Evolutionary conservation across 2,329 filamentous ascomycete species (phyloP).

Genomic region (Sporothrix globosa): DNA sequence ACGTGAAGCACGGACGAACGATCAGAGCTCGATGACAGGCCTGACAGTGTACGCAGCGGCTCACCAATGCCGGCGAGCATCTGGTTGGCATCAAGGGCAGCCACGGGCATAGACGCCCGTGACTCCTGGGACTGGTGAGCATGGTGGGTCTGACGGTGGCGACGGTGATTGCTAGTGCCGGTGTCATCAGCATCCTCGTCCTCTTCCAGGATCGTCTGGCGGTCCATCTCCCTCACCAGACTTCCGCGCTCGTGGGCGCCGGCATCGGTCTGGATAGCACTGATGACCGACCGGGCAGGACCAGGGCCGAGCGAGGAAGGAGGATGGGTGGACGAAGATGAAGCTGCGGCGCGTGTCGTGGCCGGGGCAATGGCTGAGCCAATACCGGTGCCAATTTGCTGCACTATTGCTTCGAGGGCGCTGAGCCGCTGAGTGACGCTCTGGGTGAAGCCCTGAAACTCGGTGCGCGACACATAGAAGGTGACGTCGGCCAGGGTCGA

Average conservation of each 20-base stretch:
- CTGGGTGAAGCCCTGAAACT: conserved; percentile 26
- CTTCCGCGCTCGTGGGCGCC: conserved; percentile 33
- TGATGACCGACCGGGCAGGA: conserved; percentile 4
- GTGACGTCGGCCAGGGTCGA: background rate
- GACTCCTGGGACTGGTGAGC: background rate
- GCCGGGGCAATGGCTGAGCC: background rate
- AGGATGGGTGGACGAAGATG: background rate
- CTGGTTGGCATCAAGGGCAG: background rate
- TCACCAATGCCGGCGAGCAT: background rate
- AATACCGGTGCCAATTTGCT: background rate
- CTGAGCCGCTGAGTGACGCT: conserved; percentile 12
- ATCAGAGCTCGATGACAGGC: conserved; percentile 37
- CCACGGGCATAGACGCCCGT: background rate
- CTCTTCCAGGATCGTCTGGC: conserved; percentile 35
- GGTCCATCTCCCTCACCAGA: conserved; percentile 42
- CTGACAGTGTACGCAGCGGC: conserved; percentile 31
- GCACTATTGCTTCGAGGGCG: conserved; percentile 13
- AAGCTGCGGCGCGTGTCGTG: background rate
- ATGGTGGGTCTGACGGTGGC: conserved; percentile 24
- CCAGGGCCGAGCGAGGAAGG: background rate
- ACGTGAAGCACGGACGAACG: conserved; percentile 41
- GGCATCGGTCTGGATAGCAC: conserved; percentile 3
- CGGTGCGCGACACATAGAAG: conserved; percentile 19
- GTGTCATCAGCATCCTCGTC: background rate
- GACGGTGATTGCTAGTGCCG: conserved; percentile 32